Base-by-base conservation (phyloP, 495 filamentous ascomycete genomes). In the Elasticomyces elasticus region DNA sequence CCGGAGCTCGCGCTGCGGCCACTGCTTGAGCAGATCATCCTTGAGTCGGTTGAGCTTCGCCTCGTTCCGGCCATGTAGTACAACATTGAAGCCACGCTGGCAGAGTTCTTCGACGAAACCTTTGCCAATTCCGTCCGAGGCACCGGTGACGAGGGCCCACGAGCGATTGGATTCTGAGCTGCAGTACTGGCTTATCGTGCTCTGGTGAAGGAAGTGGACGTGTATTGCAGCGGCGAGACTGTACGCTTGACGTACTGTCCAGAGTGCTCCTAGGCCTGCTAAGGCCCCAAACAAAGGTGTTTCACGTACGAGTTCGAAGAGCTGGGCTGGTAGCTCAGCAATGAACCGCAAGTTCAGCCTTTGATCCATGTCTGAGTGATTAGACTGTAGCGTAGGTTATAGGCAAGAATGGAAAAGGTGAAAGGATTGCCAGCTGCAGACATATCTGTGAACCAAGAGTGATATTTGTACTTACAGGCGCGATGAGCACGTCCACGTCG, bases 131-230 rank as follows among this genome's bases (percentile, higher is more conserved):
- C 80, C 81, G 42, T 77, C 77, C 35, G 69, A 78, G 10, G 77
- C 71, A 13, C 81, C 81, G 0, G 81, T 83, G 7, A 83, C 70
- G 7, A 83, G 64, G 5, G 79, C 81, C 79, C 78, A 83, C 63
- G 37, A 10, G 10, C 10, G 11, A 22, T 44, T 22, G 10, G 10
- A 11, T 9, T 44, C 10, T 11, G 41, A 9, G 41, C 41, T 9
- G 11, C 22, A 9, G 19, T 44, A 44, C 20, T 20, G 41, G 41
- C 9, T 9, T 9, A 44, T 10, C 20, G 10, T 9, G 19, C 41
- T 44, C 9, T 20, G 41, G 9, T 20, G 41, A 9, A 44, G 10
- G 41, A 44, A 44, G 19, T 44, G 41, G 10, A 44, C 11, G 9
- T 22, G 22, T 9, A 44, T 11, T 10, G 9, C 10, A 9, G 9